Percentiles rank a stretch among this genome's conserved stretches.
Evolutionary conservation across 2,329 filamentous ascomycete genomes (phyloP).

Genomic region (Emmonsiellopsis sp.): DNA sequence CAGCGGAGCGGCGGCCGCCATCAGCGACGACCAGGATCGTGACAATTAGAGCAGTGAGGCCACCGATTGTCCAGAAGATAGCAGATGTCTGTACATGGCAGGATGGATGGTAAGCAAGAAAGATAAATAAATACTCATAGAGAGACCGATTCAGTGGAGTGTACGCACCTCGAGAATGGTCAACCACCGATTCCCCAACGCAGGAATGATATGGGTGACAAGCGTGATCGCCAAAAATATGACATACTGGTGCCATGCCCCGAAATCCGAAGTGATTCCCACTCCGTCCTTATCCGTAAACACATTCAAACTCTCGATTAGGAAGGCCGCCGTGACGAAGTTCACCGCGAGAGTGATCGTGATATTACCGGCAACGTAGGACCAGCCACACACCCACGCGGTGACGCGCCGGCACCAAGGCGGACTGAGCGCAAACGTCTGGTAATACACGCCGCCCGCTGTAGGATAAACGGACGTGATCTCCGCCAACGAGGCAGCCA

Average conservation of each 20-base stretch:
- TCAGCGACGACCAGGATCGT: slow-evolving; percentile 46
- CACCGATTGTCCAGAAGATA: slow-evolving; percentile 45
- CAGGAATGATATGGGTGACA: slow-evolving; percentile 54
- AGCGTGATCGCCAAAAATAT: slow-evolving; percentile 63
- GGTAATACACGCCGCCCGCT: slow-evolving; percentile 45
- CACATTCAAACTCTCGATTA: too few relatives aligned
- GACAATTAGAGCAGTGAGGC: slow-evolving; percentile 49
- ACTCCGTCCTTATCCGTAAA: too few relatives aligned
- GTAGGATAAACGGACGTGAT: slow-evolving; percentile 45
- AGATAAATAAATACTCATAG: too few relatives aligned
- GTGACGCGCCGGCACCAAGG: slow-evolving; percentile 35
- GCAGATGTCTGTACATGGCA: slow-evolving; percentile 51
- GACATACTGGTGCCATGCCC: slow-evolving; percentile 56
- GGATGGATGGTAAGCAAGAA: slow-evolving; percentile 19
- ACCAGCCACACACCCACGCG: slow-evolving; percentile 46
- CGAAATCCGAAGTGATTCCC: too few relatives aligned
- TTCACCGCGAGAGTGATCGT: slow-evolving; percentile 46
- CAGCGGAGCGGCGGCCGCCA: slow-evolving; percentile 42
- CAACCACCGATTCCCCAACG: slow-evolving; percentile 51
- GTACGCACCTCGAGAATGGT: too few relatives aligned
- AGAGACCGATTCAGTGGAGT: too few relatives aligned
- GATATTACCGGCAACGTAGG: slow-evolving; percentile 45
- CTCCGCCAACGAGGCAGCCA: slow-evolving; percentile 43
- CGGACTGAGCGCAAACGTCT: slow-evolving; percentile 42
- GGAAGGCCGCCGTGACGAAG: slow-evolving; percentile 46